phyloP scores from a whole-genome alignment of 352 stramenopile species.

The Aphanomyces cochlioides region DNA sequence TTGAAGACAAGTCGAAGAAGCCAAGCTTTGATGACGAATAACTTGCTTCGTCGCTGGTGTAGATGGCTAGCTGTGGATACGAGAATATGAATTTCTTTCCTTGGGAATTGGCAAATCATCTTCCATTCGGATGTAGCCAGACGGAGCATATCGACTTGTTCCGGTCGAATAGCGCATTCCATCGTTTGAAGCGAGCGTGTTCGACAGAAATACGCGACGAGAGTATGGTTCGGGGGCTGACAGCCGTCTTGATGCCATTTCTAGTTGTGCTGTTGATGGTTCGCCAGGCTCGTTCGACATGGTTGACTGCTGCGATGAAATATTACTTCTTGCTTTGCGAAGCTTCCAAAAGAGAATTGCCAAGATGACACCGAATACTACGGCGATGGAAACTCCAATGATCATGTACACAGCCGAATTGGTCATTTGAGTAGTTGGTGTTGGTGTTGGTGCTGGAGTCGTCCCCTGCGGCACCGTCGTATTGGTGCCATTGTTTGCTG shows the following conservation, averaged over 20 bases:
- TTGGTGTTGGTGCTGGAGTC: neutral
- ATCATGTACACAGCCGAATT: neutral
- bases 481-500: neutral
- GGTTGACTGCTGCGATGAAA: constrained; percentile 10
- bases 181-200: neutral
- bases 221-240: neutral
- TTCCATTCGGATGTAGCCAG: no score
- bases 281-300: neutral
- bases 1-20: constrained; percentile 35
- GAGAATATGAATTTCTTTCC: neutral
- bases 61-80: neutral
- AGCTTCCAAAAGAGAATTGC: constrained; percentile 1
- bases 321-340: neutral
- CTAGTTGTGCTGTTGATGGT: neutral
- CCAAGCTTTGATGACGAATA: constrained; percentile 3
- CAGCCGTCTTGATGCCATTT: neutral
- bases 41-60: neutral
- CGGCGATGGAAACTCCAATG: constrained; percentile 8
- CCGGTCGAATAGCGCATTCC: no score
- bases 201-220: constrained; percentile 1
- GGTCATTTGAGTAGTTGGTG: neutral
- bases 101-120: neutral
- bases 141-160: no score
- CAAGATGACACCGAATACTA: neutral
- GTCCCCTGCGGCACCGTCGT: neutral